These are phyloP conservation scores for Didymella glomerata DNA, from an alignment of 2,329 filamentous ascomycete species.

Conservation along the genomic window DNA sequence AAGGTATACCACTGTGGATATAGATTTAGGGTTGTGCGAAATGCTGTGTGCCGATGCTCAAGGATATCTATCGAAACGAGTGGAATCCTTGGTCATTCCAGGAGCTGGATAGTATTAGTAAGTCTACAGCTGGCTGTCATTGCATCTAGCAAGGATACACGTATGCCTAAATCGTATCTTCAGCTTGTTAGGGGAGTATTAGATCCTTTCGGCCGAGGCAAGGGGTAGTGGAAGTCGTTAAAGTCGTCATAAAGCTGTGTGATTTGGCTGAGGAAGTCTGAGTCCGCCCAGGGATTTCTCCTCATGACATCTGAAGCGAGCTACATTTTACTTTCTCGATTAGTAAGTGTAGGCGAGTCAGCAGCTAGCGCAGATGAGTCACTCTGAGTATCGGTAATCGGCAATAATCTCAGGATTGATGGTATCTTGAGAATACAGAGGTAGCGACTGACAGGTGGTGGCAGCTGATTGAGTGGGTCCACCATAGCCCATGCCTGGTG, in stretches of 20 bases:
- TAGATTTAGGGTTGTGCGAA: conserved; percentile 7
- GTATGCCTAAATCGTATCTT: not conserved
- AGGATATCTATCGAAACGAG: not conserved
- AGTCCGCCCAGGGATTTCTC: not conserved
- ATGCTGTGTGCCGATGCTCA: conserved; percentile 12
- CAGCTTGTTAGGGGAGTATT: not conserved
- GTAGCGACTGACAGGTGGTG: not conserved
- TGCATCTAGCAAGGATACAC: conserved; percentile 22
- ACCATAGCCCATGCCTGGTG: not conserved
- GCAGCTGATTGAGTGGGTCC: not conserved
- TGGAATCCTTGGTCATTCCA: conserved; percentile 1
- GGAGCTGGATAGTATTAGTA: conserved; percentile 20
- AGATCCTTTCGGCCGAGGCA: no score
- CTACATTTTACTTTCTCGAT: not conserved
- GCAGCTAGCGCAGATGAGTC: not conserved
- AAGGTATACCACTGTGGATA: conserved; percentile 20
- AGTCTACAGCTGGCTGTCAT: conserved; percentile 20
- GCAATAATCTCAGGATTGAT: not conserved
- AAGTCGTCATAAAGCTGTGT: no score
- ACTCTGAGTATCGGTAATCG: not conserved
- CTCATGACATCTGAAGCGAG: not conserved
- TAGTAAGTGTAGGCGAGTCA: not conserved
- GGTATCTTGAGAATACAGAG: not conserved
- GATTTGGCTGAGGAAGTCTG: no score
- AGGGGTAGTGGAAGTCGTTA: not conserved